A percentile compares a stretch with the other conserved stretches of the same genome.
Evolutionary conservation across 208 protist species (phyloP).

Genomic region (Endotrypanum monterogeii): DNA sequence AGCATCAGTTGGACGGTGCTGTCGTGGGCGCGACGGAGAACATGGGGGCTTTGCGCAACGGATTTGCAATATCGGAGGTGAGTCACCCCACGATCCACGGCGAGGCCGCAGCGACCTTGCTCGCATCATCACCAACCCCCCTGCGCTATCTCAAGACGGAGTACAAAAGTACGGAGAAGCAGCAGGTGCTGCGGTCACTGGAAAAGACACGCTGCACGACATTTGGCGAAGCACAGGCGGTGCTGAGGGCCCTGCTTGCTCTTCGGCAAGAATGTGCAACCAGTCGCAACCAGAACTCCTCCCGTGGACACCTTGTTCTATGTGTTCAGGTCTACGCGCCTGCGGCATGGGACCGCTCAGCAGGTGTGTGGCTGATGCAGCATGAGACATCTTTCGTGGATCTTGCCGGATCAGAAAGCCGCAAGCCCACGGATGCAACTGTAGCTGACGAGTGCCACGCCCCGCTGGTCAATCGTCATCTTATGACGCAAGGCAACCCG

Average conservation of each 20-base stretch:
- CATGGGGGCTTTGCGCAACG: neutral
- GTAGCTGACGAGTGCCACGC: neutral
- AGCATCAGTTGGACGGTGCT: slow-evolving; percentile 1
- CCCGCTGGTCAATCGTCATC: neutral
- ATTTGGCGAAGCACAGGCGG: slow-evolving; percentile 29
- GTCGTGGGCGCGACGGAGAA: neutral
- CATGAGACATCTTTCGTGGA: slow-evolving; percentile 65
- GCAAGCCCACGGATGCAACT: slow-evolving; percentile 21
- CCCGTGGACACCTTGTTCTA: slow-evolving; percentile 48
- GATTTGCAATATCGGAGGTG: neutral
- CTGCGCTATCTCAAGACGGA: slow-evolving; percentile 21
- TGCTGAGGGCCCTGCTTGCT: slow-evolving; percentile 37
- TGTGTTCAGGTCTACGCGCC: slow-evolving; percentile 34
- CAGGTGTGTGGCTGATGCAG: slow-evolving; percentile 12
- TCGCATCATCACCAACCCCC: neutral
- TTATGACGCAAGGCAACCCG: neutral
- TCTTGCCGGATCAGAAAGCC: slow-evolving; percentile 70
- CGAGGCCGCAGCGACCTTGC: neutral
- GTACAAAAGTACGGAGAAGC: slow-evolving; percentile 62
- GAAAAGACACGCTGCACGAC: slow-evolving; percentile 39
- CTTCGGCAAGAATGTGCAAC: slow-evolving; percentile 50
- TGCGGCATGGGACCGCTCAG: neutral
- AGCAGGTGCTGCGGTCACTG: slow-evolving; percentile 41
- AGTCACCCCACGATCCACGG: neutral
- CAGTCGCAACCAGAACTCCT: slow-evolving; percentile 54